Conservation (phyloP, 768 basidiomycete genomes). For the Amanita subjunquillea region DNA sequence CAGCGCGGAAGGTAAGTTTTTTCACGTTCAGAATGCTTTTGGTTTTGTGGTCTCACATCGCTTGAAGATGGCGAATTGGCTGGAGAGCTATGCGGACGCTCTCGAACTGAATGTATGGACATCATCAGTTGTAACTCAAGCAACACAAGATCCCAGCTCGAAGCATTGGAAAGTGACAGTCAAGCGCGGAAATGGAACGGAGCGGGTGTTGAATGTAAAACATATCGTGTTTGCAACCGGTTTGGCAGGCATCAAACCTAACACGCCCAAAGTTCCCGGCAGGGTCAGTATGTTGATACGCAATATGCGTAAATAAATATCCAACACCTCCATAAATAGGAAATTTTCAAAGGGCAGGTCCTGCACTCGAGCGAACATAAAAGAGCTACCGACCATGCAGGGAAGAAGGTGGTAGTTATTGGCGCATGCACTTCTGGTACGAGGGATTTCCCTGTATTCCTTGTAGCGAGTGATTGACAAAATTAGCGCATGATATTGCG, state of each 20-base stretch:
- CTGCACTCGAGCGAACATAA: slow-evolving; percentile 45
- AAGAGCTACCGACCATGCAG: slow-evolving; percentile 34
- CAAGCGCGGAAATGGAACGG: slow-evolving; percentile 19
- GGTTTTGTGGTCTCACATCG: slow-evolving; percentile 28
- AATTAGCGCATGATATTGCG: slow-evolving; percentile 28
- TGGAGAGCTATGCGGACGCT: slow-evolving; percentile 50
- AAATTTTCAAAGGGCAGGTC: slow-evolving; percentile 36
- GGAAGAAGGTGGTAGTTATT: slow-evolving; percentile 60
- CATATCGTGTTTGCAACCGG: slow-evolving; percentile 54
- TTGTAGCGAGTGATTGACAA: neutral
- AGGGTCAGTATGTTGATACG: slow-evolving; percentile 16
- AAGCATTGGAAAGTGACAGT: slow-evolving; percentile 37
- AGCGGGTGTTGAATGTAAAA: slow-evolving; percentile 29
- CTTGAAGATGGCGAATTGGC: slow-evolving; percentile 50
- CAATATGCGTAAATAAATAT: neutral
- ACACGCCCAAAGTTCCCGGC: slow-evolving; percentile 33
- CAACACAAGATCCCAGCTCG: slow-evolving; percentile 20
- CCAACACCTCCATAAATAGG: slow-evolving; percentile 11
- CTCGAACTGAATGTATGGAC: slow-evolving; percentile 62
- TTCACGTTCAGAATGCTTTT: slow-evolving; percentile 25
- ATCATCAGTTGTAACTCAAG: slow-evolving; percentile 23
- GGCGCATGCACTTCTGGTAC: slow-evolving; percentile 56
- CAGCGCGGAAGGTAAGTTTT: slow-evolving; percentile 48
- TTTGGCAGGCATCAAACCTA: slow-evolving; percentile 33
- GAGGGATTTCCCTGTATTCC: neutral